Evolutionary conservation across 139 green algal species (phyloP), one percentile per base, ranked within the genome.

Genomic region (Tetraselmis chui): DNA sequence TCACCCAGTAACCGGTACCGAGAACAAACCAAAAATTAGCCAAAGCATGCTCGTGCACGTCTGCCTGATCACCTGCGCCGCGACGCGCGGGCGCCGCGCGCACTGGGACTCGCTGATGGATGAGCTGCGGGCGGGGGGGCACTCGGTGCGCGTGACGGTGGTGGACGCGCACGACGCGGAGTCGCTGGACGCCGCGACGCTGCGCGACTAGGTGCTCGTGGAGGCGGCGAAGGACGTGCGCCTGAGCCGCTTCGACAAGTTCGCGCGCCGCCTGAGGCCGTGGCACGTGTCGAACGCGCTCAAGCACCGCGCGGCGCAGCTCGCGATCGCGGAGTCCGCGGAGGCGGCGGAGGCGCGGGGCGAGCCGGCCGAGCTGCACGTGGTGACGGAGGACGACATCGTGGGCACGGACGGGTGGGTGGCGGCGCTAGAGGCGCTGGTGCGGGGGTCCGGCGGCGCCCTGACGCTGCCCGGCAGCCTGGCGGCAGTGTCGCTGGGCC

Each of bases 371-470:
- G 30, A 18, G 79, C 76, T 23, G 28, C 22, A 32, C 30, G 31
- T 82, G 30, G 32, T 82, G 31, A n/a, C 76, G 29, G 79, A 82
- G 30, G 79, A 82, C 79, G 79, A 82, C 79, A 32, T 82, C 5
- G 2, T 82, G n/a, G 28, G 2, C 79, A 24, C 79, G n/a, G 29
- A 24, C 30, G 31, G 11, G 22, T 26, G 59, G 28, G 25, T 23
- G 18, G 29, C 31, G 31, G 27, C 28, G 79, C 77, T 80, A 5
- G 11, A 32, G 23, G 28, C 2, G 22, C 5, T 23, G 22, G 29
- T 58, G n/a, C n/a, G n/a, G n/a, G n/a, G n/a, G 27, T 30, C 27
- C 77, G 2, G 30, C 77, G n/a, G n/a, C n/a, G n/a, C n/a, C n/a
- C n/a, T n/a, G n/a, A n/a, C n/a, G n/a, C 27, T 30, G 2, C 32